Conservation (phyloP, 352 stramenopile species). For the Discostella stelligera region DNA sequence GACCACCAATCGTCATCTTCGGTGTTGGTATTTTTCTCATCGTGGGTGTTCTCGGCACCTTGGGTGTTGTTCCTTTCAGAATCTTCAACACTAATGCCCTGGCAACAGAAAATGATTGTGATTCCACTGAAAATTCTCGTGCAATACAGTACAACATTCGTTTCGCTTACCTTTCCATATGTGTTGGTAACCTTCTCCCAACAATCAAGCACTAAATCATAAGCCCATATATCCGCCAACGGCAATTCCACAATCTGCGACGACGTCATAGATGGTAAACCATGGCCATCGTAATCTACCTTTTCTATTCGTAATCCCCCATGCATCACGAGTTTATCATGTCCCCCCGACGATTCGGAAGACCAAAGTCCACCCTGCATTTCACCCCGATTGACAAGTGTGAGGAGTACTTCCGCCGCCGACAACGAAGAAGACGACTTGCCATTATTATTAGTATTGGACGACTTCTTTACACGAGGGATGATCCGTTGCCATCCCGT, state of each 20-base stretch:
- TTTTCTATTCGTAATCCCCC: conserved; percentile 48
- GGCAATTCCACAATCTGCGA: conserved; percentile 47
- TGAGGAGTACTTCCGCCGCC: conserved; percentile 42
- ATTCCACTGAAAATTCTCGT: background rate
- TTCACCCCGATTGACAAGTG: conserved; percentile 53
- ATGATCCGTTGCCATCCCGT: conserved; percentile 54
- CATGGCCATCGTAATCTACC: conserved; percentile 23
- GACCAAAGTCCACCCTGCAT: conserved; percentile 54
- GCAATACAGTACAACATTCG: background rate
- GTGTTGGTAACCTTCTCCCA: conserved; percentile 52
- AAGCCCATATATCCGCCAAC: conserved; percentile 59
- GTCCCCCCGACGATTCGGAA: background rate
- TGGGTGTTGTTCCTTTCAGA: background rate
- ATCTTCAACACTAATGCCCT: conserved; percentile 2
- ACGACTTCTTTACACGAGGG: conserved; percentile 41
- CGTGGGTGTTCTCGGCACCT: background rate
- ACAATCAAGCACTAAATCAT: conserved; percentile 44
- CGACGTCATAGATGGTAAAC: conserved; percentile 19
- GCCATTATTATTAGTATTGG: conserved; percentile 7
- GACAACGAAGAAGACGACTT: conserved; percentile 21
- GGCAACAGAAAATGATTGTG: background rate
- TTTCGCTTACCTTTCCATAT: conserved; percentile 21
- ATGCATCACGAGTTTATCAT: conserved; percentile 56
- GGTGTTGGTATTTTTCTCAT: background rate
- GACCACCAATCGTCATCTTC: conserved; percentile 39